Evolutionary conservation across 2,329 filamentous ascomycete species (phyloP), one percentile per base, ranked within the genome.

Genomic region (Aspergillus floridensis): DNA sequence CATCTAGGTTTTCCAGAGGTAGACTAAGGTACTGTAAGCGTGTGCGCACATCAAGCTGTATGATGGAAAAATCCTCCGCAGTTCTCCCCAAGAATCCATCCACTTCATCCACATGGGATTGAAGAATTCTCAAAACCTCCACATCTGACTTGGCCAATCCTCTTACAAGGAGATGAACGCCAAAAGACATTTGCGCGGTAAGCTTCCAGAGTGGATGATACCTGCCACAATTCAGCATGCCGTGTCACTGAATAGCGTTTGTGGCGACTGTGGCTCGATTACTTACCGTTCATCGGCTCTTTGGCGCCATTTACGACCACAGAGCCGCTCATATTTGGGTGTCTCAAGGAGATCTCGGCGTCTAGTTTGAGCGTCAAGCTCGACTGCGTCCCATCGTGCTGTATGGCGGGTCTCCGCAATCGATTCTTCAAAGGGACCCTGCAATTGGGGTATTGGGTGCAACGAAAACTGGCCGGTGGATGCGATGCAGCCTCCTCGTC

Each of bases 201-300:
- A 97, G 85, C 78, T 97, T 97, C 81, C 89, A 88, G 60, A 98
- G 80, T 63, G 96, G 92, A 72, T 98, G 95, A 70, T 92, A 89
- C 69, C 86, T 85, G 72, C 16, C 54, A 22, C 14, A 21, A 16
- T 58, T 63, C 56, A 65, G 63, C 51, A 16, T 8, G 22, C 26
- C 49, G 29, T 21, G 8, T 22, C 49, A 26, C 26, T n/a, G 58
- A 14, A 21, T 14, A 16, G 24, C 16, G 14, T 50, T 22, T n/a
- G 11, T 16, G 26, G 24, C 35, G 32, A 49, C 51, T 19, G 29
- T 16, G 14, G 26, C 24, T 21, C 22, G 19, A 53, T 5, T 47
- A 49, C 67, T 69, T 64, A 68, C 74, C 68, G 71, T 68, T 95
- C 91, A 48, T 86, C 87, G 0, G 87, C 83, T 56, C 88, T 86